Conservation (phyloP, 2,329 filamentous ascomycete species). For the Cladosporium sp. region DNA sequence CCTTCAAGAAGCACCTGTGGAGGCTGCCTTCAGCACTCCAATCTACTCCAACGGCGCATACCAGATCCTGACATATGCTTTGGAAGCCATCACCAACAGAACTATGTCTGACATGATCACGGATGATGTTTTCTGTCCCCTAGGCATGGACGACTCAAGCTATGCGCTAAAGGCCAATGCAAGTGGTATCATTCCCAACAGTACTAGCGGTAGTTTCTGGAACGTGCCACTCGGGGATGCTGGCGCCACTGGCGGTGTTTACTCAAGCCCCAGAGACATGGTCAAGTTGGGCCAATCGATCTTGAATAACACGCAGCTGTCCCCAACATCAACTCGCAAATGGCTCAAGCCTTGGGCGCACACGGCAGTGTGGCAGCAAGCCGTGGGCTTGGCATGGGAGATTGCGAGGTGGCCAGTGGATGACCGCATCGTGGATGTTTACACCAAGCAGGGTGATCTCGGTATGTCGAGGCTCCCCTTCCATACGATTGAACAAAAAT, state of each 20-base stretch:
- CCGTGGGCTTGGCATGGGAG: constrained; percentile 53
- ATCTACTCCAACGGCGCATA: constrained; percentile 55
- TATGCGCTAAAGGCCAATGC: constrained; percentile 19
- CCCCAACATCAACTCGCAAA: constrained; percentile 42
- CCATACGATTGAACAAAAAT: background rate
- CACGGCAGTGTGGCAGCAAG: constrained; percentile 43
- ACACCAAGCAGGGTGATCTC: constrained; percentile 51
- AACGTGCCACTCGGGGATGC: constrained; percentile 38
- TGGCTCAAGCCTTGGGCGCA: constrained; percentile 51
- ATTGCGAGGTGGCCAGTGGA: constrained; percentile 46
- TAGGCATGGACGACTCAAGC: constrained; percentile 42
- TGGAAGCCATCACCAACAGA: constrained; percentile 49
- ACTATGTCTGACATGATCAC: constrained; percentile 45
- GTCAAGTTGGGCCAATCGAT: constrained; percentile 48
- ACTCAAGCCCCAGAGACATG: constrained; percentile 48
- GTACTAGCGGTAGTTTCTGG: background rate
- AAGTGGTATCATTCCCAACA: constrained; percentile 41
- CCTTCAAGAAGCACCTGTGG: constrained; percentile 43
- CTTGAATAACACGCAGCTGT: constrained; percentile 46
- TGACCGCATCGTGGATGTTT: constrained; percentile 51
- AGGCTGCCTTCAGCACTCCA: constrained; percentile 47
- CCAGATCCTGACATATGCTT: constrained; percentile 47
- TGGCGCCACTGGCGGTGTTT: constrained; percentile 43
- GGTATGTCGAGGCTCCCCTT: constrained; percentile 43
- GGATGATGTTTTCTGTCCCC: constrained; percentile 44